These are phyloP conservation scores for Flaveria linearis DNA, from an alignment of 129 eudicot genomes.

Conservation along the genomic window DNA sequence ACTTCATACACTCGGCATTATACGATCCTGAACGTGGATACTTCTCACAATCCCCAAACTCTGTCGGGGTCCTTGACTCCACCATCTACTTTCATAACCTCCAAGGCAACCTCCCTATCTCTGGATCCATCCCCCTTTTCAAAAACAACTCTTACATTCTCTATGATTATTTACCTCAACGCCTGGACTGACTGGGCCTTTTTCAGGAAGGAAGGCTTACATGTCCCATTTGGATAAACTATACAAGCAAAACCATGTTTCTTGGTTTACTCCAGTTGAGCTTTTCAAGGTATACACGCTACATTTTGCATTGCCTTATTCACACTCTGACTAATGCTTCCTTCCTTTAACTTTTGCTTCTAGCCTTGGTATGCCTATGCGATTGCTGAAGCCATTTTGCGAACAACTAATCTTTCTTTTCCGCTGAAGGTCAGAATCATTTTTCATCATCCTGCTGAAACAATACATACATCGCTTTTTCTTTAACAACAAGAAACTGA, in stretches of 20 bases:
- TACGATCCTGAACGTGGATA: slow-evolving; percentile 86
- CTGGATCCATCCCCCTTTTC: too few species aligned
- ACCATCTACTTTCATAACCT: slow-evolving; percentile 74
- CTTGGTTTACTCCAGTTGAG: slow-evolving; percentile 99
- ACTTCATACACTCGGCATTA: slow-evolving; percentile 86
- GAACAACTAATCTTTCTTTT: slow-evolving; percentile 87
- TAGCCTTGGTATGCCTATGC: slow-evolving; percentile 99
- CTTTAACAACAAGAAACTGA: background rate
- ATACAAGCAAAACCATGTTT: slow-evolving; percentile 85
- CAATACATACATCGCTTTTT: background rate
- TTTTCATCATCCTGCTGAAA: background rate
- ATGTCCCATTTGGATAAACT: slow-evolving; percentile 67
- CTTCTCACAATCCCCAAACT: slow-evolving; percentile 70
- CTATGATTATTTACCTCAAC: too few species aligned
- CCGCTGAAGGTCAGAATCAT: slow-evolving; percentile 77
- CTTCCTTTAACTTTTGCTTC: slow-evolving; percentile 15
- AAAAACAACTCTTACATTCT: too few species aligned
- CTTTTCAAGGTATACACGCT: slow-evolving; percentile 76
- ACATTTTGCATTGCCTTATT: background rate
- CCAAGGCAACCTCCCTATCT: slow-evolving; percentile 47
- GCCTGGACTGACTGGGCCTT: too few species aligned
- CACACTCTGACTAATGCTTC: background rate
- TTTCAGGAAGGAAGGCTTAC: slow-evolving; percentile 89
- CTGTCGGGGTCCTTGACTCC: slow-evolving; percentile 89
- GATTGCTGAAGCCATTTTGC: slow-evolving; percentile 93